phyloP scores from a whole-genome alignment of 345 rosid species.

The Camelina laxa region DNA sequence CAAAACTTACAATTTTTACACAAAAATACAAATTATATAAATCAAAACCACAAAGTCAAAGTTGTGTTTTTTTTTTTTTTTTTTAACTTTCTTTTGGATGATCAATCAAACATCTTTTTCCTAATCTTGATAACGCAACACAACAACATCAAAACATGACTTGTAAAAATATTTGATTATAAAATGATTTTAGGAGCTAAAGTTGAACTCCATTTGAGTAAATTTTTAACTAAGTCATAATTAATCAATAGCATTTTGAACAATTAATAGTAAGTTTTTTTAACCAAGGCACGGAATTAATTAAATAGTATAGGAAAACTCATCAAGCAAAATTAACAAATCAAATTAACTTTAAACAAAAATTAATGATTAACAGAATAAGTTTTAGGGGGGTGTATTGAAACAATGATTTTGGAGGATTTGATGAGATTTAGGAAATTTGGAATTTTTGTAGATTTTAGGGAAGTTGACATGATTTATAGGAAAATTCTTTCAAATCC shows the following conservation, averaged over 20 bases:
- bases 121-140: constrained; percentile 4
- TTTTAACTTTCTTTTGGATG: not conserved
- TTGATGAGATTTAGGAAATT: too few relatives aligned
- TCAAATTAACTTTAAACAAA: not conserved
- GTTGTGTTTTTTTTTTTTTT: not conserved
- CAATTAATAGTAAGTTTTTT: too few relatives aligned
- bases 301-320: too few relatives aligned
- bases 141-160: not conserved
- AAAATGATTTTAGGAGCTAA: not conserved
- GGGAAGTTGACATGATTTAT: too few relatives aligned
- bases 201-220: not conserved
- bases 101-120: not conserved
- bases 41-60: not conserved
- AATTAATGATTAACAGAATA: too few relatives aligned
- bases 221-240: too few relatives aligned
- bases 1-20: constrained; percentile 1
- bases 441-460: too few relatives aligned
- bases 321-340: not conserved
- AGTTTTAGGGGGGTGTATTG: too few relatives aligned
- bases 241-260: not conserved
- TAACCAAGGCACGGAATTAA: too few relatives aligned
- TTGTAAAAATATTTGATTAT: not conserved
- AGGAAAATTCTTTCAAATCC: too few relatives aligned
- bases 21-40: not conserved
- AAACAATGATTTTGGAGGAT: too few relatives aligned